Evolutionary conservation across 2,329 filamentous ascomycete genomes (phyloP).

Genomic region (Coniella vitis): DNA sequence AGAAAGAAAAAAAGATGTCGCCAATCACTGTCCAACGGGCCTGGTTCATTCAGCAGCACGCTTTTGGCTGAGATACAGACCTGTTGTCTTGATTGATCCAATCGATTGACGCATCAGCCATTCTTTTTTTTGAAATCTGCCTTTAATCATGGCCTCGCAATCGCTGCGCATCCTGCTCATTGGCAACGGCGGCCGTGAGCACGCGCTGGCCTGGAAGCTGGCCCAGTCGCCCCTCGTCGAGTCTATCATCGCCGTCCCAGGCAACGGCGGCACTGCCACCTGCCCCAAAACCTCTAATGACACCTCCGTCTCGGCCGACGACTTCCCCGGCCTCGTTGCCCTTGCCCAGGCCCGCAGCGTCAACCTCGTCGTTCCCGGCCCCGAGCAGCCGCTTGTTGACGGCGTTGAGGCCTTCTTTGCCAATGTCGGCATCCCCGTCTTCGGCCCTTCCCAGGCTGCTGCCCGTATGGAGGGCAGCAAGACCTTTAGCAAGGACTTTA

Average conservation of each 20-base stretch:
- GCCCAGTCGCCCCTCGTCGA: constrained; percentile 74
- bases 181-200: constrained; percentile 90
- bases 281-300: constrained; percentile 70
- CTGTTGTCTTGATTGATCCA: background rate
- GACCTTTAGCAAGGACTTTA: constrained; percentile 96
- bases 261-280: constrained; percentile 79
- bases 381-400: constrained; percentile 88
- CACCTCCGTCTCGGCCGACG: constrained; percentile 58
- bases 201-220: constrained; percentile 91
- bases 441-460: constrained; percentile 78
- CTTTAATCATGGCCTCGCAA: constrained; percentile 12
- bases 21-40: constrained; percentile 8
- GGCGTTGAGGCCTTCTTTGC: constrained; percentile 83
- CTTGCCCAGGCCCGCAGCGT: constrained; percentile 68
- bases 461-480: constrained; percentile 94
- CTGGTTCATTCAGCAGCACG: constrained; percentile 7
- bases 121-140: background rate
- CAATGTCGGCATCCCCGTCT: constrained; percentile 66
- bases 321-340: constrained; percentile 70
- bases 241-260: constrained; percentile 63
- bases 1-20: constrained; percentile 10
- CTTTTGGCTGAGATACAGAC: constrained; percentile 4
- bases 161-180: constrained; percentile 71
- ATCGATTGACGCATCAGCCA: background rate
- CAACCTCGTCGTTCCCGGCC: constrained; percentile 82